Percentiles rank a stretch among this genome's conserved stretches.
Conservation (phyloP, 2,329 filamentous ascomycete genomes). For the Colletotrichum kahawae region DNA sequence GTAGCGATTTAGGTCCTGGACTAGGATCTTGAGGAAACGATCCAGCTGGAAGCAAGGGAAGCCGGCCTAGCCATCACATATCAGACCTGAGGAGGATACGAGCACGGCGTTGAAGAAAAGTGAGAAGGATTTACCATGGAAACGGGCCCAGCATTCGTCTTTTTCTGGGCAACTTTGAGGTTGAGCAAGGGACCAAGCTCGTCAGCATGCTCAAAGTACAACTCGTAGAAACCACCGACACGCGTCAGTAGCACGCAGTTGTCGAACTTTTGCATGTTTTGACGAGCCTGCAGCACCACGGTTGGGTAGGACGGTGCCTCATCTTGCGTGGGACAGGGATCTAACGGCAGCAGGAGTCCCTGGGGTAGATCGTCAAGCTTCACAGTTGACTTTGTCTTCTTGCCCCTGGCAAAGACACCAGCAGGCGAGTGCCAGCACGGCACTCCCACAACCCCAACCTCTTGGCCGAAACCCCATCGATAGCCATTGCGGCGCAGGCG, state of each 20-base stretch:
- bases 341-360: constrained; percentile 46
- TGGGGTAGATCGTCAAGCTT: constrained; percentile 64
- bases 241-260: constrained; percentile 91
- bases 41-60: constrained; percentile 95
- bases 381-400: constrained; percentile 59
- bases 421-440: neutral
- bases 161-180: constrained; percentile 80
- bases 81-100: constrained; percentile 25
- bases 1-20: constrained; percentile 87
- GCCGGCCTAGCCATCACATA: constrained; percentile 65
- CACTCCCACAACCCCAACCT: neutral
- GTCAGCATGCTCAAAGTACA: constrained; percentile 96
- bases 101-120: constrained; percentile 13
- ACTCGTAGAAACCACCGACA: constrained; percentile 95
- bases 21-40: constrained; percentile 88
- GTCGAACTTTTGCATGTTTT: constrained; percentile 88
- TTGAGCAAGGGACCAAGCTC: constrained; percentile 86
- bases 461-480: neutral
- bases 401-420: constrained; percentile 43
- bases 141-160: constrained; percentile 78
- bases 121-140: constrained; percentile 71
- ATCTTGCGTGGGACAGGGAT: constrained; percentile 46
- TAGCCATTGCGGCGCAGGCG: constrained; percentile 5
- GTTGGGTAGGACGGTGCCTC: constrained; percentile 73
- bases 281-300: constrained; percentile 85